phyloP scores from a whole-genome alignment of 2,329 filamentous ascomycete species.

The Fusarium sp. region DNA sequence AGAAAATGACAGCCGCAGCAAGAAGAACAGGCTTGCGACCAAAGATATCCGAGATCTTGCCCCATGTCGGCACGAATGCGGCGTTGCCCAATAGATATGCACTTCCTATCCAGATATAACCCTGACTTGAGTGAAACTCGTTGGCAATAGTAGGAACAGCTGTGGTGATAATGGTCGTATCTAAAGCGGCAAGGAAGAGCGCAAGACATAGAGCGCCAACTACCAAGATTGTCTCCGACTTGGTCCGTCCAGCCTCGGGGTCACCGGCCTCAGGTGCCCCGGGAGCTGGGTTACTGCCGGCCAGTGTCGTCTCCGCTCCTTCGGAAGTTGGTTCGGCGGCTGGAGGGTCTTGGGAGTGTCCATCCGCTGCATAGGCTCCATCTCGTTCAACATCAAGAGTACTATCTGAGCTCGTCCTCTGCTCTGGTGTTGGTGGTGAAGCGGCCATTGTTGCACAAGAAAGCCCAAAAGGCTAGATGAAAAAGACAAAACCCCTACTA shows the following conservation, averaged over 20 bases:
- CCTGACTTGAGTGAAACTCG: constrained; percentile 70
- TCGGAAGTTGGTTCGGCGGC: constrained; percentile 12
- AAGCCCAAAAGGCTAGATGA: not conserved
- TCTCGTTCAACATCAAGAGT: constrained; percentile 42
- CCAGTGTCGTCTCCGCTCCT: constrained; percentile 10
- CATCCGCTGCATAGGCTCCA: constrained; percentile 6
- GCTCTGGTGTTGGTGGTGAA: constrained; percentile 19
- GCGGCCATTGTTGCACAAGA: constrained; percentile 20
- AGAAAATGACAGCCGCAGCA: constrained; percentile 60
- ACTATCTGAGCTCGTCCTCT: constrained; percentile 41
- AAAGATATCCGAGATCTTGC: constrained; percentile 67
- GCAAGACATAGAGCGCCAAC: constrained; percentile 53
- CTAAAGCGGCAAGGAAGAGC: constrained; percentile 63
- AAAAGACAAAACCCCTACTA: not conserved
- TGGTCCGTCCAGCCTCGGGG: constrained; percentile 49
- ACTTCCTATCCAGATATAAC: constrained; percentile 81
- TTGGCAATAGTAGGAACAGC: constrained; percentile 71
- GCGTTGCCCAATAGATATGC: constrained; percentile 77
- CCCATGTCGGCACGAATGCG: constrained; percentile 74
- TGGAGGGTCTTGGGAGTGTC: not conserved
- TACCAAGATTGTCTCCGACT: constrained; percentile 50
- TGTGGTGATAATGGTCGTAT: constrained; percentile 71
- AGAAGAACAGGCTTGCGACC: constrained; percentile 65
- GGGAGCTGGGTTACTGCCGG: constrained; percentile 12
- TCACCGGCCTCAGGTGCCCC: constrained; percentile 25